Conservation (phyloP, 345 rosid species). For the Stellera chamaejasme region DNA sequence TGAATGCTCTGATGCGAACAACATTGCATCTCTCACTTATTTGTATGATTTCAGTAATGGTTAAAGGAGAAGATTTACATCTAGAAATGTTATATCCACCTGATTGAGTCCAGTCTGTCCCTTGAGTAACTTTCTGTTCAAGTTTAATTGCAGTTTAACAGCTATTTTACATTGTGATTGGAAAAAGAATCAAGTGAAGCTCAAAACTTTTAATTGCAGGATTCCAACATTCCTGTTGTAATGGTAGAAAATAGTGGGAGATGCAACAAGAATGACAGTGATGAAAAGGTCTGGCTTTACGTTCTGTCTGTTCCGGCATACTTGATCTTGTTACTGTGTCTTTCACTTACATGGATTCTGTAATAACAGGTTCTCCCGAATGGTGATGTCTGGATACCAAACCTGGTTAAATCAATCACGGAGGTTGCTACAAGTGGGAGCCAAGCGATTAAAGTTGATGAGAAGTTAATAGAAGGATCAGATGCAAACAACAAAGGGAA, state of each 20-base stretch:
- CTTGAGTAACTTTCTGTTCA: too few species aligned
- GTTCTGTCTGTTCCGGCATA: conserved; percentile 1
- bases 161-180: too few species aligned
- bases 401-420: conserved; percentile 50
- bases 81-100: too few species aligned
- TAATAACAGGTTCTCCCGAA: conserved; percentile 51
- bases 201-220: conserved; percentile 22
- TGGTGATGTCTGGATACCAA: conserved; percentile 67
- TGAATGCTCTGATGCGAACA: too few species aligned
- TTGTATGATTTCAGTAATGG: too few species aligned
- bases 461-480: conserved; percentile 76
- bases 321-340: conserved; percentile 5
- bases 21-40: too few species aligned
- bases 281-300: conserved; percentile 48
- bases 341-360: neutral
- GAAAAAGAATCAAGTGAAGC: too few species aligned
- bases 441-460: conserved; percentile 49
- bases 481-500: conserved; percentile 63
- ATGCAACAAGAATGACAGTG: conserved; percentile 71
- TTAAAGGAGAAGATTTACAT: too few species aligned
- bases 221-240: conserved; percentile 37
- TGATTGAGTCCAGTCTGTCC: too few species aligned
- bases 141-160: too few species aligned
- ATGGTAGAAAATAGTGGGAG: conserved; percentile 84
- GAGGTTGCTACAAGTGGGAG: conserved; percentile 52